Percentiles rank a stretch among this genome's conserved stretches.
phyloP scores from a whole-genome alignment of 2,329 filamentous ascomycete species.

The Scedosporium dehoogii region DNA sequence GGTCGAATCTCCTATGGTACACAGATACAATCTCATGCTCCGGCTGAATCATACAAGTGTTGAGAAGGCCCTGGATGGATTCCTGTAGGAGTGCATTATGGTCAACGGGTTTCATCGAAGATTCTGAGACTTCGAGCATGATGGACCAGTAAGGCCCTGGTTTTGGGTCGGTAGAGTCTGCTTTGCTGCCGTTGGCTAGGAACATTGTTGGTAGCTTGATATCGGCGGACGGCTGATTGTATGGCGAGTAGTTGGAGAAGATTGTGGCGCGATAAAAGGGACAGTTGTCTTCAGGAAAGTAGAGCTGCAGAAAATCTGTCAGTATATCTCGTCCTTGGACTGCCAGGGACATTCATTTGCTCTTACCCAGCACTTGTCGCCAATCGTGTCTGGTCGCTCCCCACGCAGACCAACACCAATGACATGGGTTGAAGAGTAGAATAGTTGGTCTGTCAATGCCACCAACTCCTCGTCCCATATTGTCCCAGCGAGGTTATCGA shows the following conservation, averaged over 20 bases:
- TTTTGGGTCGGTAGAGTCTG: slow-evolving; percentile 60
- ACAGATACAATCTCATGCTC: slow-evolving; percentile 93
- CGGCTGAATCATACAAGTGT: slow-evolving; percentile 91
- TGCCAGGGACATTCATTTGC: neutral
- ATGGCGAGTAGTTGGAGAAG: slow-evolving; percentile 99
- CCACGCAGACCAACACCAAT: slow-evolving; percentile 93
- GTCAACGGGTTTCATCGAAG: slow-evolving; percentile 88
- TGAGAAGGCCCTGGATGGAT: slow-evolving; percentile 91
- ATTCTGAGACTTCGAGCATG: slow-evolving; percentile 98
- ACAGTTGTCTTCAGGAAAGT: slow-evolving; percentile 98
- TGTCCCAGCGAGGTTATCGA: slow-evolving; percentile 76
- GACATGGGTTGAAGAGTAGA: slow-evolving; percentile 95
- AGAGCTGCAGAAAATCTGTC: slow-evolving; percentile 47
- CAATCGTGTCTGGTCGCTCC: slow-evolving; percentile 84
- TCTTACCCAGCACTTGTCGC: slow-evolving; percentile 95
- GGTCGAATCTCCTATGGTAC: slow-evolving; percentile 95
- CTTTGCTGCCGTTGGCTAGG: slow-evolving; percentile 76
- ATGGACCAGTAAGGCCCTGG: slow-evolving; percentile 98
- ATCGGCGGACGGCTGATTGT: slow-evolving; percentile 83
- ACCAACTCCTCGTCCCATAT: slow-evolving; percentile 84
- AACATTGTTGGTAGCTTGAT: slow-evolving; percentile 81
- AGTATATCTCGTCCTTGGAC: slow-evolving; percentile 7
- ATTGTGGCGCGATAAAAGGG: slow-evolving; percentile 99
- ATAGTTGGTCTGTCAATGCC: slow-evolving; percentile 77
- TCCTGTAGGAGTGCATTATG: slow-evolving; percentile 75